Conservation (phyloP, 1,284 basidiomycete genomes). For the Thecaphora thlaspeos region DNA sequence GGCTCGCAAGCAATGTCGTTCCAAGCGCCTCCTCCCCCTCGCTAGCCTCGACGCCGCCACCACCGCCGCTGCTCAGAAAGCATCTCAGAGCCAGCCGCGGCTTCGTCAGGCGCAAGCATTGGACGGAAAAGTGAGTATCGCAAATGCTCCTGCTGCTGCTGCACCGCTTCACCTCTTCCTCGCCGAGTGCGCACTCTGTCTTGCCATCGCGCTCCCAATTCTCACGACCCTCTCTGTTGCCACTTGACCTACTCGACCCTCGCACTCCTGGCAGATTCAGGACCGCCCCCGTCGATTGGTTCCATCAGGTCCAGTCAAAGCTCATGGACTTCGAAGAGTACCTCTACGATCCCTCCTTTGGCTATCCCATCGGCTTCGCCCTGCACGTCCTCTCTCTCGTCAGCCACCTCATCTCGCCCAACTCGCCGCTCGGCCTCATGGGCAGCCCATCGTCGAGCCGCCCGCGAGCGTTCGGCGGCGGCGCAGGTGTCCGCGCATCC, state of each 20-base stretch:
- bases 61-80: neutral
- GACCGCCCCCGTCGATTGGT: conserved; percentile 14
- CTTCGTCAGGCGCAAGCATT: neutral
- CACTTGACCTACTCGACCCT: too few relatives aligned
- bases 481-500: too few relatives aligned
- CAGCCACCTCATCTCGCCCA: conserved; percentile 28
- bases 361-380: conserved; percentile 24
- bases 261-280: neutral
- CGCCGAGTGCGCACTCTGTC: too few relatives aligned
- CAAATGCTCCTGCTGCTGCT: too few relatives aligned
- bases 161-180: too few relatives aligned
- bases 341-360: conserved; percentile 26
- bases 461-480: neutral
- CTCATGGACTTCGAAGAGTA: conserved; percentile 27
- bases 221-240: too few relatives aligned
- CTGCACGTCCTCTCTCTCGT: conserved; percentile 27
- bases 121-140: neutral
- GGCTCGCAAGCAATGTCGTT: too few relatives aligned
- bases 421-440: conserved; percentile 26
- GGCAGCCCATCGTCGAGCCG: conserved; percentile 11
- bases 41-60: too few relatives aligned
- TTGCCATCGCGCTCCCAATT: too few relatives aligned
- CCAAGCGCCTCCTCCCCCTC: too few relatives aligned
- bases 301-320: conserved; percentile 14
- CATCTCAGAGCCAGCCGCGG: neutral